Evolutionary conservation across 2,329 filamentous ascomycete genomes (phyloP).

Genomic region (Drechslerella dactyloides): DNA sequence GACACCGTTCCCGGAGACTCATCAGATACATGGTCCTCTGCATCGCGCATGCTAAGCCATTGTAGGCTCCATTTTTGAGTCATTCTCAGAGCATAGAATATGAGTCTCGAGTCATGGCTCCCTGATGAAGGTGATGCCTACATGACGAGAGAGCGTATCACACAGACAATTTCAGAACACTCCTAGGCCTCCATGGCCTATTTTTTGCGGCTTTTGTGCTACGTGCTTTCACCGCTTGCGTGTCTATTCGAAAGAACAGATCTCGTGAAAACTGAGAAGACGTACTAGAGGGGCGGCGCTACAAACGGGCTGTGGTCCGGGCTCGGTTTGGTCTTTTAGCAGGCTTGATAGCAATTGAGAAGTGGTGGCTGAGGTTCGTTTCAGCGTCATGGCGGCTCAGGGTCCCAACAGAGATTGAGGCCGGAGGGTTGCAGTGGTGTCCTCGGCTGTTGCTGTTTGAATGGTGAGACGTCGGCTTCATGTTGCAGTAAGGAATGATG

Average conservation of each 20-base stretch:
- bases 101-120: slow-evolving; percentile 18
- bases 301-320: slow-evolving; percentile 31
- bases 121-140: slow-evolving; percentile 12
- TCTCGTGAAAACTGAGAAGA: slow-evolving; percentile 44
- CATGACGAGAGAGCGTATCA: slow-evolving; percentile 26
- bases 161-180: slow-evolving; percentile 19
- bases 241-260: slow-evolving; percentile 11
- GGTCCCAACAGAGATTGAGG: slow-evolving; percentile 28
- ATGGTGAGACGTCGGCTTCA: slow-evolving; percentile 34
- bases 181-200: neutral
- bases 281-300: slow-evolving; percentile 44
- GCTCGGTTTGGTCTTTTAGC: slow-evolving; percentile 33
- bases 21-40: slow-evolving; percentile 33
- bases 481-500: slow-evolving; percentile 22
- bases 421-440: slow-evolving; percentile 32
- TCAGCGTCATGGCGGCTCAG: slow-evolving; percentile 24
- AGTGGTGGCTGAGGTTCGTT: slow-evolving; percentile 26
- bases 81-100: slow-evolving; percentile 34
- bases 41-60: slow-evolving; percentile 33
- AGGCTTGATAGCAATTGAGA: slow-evolving; percentile 7
- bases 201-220: slow-evolving; percentile 46
- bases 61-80: slow-evolving; percentile 17
- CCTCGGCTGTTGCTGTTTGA: slow-evolving; percentile 23
- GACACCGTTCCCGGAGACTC: slow-evolving; percentile 30
- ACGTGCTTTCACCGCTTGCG: slow-evolving; percentile 48